phyloP scores from a whole-genome alignment of 2,329 filamentous ascomycete genomes.

The Ophiognomonia clavigignenti-juglandacearum region DNA sequence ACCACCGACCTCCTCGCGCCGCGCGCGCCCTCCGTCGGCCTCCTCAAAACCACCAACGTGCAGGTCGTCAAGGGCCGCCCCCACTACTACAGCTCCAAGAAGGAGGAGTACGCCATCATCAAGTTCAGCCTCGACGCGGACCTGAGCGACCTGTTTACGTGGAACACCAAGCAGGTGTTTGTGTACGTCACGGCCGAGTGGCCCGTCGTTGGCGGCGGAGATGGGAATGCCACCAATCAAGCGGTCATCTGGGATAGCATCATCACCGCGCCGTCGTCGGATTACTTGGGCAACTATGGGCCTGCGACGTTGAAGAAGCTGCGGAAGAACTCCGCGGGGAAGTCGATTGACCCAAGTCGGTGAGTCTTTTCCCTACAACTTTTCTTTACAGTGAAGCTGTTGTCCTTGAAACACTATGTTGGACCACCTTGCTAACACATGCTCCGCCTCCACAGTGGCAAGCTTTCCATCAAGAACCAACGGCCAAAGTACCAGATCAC shows the following conservation, averaged over 20 bases:
- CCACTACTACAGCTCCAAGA: slow-evolving; percentile 91
- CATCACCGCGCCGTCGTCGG: slow-evolving; percentile 68
- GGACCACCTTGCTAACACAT: neutral
- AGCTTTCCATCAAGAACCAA: slow-evolving; percentile 75
- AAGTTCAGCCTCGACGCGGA: slow-evolving; percentile 92
- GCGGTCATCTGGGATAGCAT: slow-evolving; percentile 96
- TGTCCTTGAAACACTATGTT: too few species aligned
- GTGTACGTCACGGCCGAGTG: slow-evolving; percentile 87
- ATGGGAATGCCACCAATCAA: slow-evolving; percentile 50
- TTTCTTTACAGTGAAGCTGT: neutral
- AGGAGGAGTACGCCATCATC: slow-evolving; percentile 93
- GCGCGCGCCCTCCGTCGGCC: slow-evolving; percentile 57
- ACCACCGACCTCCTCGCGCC: slow-evolving; percentile 69
- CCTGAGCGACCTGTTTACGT: slow-evolving; percentile 88
- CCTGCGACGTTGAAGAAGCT: slow-evolving; percentile 59
- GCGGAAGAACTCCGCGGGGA: slow-evolving; percentile 52
- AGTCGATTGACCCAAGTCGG: slow-evolving; percentile 55
- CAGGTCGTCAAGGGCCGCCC: slow-evolving; percentile 91
- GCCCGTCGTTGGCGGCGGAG: slow-evolving; percentile 34
- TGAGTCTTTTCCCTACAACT: slow-evolving; percentile 25
- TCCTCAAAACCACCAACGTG: slow-evolving; percentile 69
- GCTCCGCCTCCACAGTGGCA: slow-evolving; percentile 47
- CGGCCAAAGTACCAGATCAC: slow-evolving; percentile 97
- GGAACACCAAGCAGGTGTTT: slow-evolving; percentile 99
- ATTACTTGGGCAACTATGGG: slow-evolving; percentile 57